Percentiles rank a stretch among this genome's conserved stretches.
Evolutionary conservation across 2,329 filamentous ascomycete genomes (phyloP).

Genomic region (Fusarium oligoseptatum): DNA sequence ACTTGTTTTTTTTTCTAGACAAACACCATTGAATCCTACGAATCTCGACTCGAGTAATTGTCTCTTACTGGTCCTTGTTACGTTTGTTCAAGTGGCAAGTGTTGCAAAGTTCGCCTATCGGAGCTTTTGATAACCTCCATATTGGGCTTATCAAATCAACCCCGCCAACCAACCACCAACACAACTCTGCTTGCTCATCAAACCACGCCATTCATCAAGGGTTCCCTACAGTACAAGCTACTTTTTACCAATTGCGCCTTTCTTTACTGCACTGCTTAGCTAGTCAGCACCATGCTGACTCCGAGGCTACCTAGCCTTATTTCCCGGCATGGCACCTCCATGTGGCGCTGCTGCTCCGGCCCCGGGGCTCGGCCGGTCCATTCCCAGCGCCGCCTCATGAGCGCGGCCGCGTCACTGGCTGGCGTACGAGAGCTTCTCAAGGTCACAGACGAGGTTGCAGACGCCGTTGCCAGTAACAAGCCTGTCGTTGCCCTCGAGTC

Average conservation of each 20-base stretch:
- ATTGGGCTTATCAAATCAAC: slow-evolving; percentile 8
- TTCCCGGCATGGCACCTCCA: slow-evolving; percentile 31
- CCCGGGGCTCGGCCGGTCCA: slow-evolving; percentile 28
- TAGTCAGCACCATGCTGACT: slow-evolving; percentile 22
- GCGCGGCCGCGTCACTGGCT: slow-evolving; percentile 35
- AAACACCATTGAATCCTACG: neutral
- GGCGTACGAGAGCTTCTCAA: slow-evolving; percentile 66
- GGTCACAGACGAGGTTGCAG: slow-evolving; percentile 84
- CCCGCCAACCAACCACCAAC: slow-evolving; percentile 14
- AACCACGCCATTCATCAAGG: slow-evolving; percentile 8
- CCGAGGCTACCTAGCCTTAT: slow-evolving; percentile 38
- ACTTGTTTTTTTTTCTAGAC: neutral
- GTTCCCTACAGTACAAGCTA: neutral
- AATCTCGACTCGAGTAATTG: neutral
- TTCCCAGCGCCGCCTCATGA: slow-evolving; percentile 41
- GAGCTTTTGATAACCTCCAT: neutral
- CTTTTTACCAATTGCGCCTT: neutral
- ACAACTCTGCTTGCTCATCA: neutral
- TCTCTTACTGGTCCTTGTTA: neutral
- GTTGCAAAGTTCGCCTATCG: neutral
- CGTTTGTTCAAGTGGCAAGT: neutral
- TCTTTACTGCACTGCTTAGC: neutral
- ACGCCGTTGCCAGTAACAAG: slow-evolving; percentile 79
- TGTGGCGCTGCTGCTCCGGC: slow-evolving; percentile 35
- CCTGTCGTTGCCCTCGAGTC: slow-evolving; percentile 95